A percentile compares a stretch with the other conserved stretches of the same genome.
phyloP scores from a whole-genome alignment of 2,329 filamentous ascomycete species.

The Verticillium albo-atrum region DNA sequence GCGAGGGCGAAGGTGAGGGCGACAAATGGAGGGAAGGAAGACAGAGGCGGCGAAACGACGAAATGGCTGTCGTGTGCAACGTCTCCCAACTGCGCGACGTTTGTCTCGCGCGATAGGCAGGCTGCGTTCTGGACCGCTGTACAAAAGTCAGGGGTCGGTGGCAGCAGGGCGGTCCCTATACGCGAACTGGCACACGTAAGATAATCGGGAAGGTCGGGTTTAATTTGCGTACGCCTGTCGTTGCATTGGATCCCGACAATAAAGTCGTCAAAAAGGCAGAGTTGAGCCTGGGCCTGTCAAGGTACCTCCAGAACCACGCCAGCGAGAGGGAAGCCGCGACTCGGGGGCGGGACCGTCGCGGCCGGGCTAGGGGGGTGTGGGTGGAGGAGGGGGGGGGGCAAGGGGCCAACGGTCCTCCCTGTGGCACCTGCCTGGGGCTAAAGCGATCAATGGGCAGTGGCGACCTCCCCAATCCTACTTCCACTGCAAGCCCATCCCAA shows the following conservation, averaged over 20 bases:
- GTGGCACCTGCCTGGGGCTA: neutral
- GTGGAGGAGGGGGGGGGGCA: neutral
- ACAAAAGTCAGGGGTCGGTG: neutral
- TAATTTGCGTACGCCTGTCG: neutral
- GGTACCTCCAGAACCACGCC: neutral
- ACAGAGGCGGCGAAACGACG: neutral
- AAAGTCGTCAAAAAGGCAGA: neutral
- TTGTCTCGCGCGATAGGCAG: neutral
- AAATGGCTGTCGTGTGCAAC: neutral
- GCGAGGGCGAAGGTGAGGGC: conserved; percentile 3
- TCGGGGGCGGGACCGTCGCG: neutral
- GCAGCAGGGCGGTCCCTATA: neutral
- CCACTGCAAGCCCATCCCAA: neutral
- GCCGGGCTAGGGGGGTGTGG: neutral
- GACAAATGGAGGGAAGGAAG: neutral
- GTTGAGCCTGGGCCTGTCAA: neutral
- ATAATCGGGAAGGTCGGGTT: neutral
- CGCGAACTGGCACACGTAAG: neutral
- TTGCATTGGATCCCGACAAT: neutral
- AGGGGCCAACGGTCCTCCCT: neutral
- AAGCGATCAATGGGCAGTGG: neutral
- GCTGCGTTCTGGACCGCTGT: neutral
- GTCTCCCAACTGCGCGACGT: neutral
- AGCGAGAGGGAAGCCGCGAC: neutral
- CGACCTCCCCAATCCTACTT: neutral